phyloP scores from a whole-genome alignment of 495 filamentous ascomycete species.

The Aspergillus asperescens region DNA sequence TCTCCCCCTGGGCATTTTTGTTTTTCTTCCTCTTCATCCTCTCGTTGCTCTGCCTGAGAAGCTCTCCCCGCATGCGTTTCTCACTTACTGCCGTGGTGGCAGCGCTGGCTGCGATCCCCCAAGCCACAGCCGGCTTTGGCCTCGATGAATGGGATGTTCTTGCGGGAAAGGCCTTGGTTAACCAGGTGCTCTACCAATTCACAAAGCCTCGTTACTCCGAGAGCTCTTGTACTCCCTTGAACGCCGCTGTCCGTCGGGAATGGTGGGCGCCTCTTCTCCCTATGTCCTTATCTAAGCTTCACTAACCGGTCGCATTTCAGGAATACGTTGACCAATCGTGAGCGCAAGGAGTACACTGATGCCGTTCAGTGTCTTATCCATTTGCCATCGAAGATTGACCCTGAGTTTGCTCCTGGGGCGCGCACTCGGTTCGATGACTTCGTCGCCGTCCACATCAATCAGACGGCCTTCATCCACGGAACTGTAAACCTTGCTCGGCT shows the following conservation, averaged over 20 bases:
- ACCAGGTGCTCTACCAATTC: slow-evolving; percentile 13
- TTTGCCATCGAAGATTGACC: slow-evolving; percentile 38
- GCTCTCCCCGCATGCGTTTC: slow-evolving; percentile 11
- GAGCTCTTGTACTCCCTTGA: slow-evolving; percentile 21
- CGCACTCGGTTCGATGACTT: slow-evolving; percentile 61
- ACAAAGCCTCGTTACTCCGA: neutral
- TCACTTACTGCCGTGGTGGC: slow-evolving; percentile 6
- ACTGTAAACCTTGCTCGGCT: slow-evolving; percentile 32
- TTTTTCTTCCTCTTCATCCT: neutral
- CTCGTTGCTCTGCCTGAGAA: neutral
- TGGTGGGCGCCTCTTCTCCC: slow-evolving; percentile 20
- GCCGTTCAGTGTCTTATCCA: slow-evolving; percentile 56
- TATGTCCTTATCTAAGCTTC: too few relatives aligned
- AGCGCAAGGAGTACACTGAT: slow-evolving; percentile 52
- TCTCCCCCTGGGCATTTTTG: neutral
- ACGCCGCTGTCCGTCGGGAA: slow-evolving; percentile 29
- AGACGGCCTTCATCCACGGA: slow-evolving; percentile 53
- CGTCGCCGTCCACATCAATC: slow-evolving; percentile 55
- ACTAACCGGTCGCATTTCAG: slow-evolving; percentile 27
- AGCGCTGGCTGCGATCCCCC: slow-evolving; percentile 10
- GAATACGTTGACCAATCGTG: slow-evolving; percentile 38
- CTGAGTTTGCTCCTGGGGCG: slow-evolving; percentile 39
- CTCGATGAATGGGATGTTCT: slow-evolving; percentile 13
- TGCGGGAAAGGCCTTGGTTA: slow-evolving; percentile 10
- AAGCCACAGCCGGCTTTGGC: neutral